A percentile compares a stretch with the other conserved stretches of the same genome.
Conservation (phyloP, 176 grass and related monocot species). For the maize (Zea mays) region Zm-B73-REFERENCE-NAM-5.0 NC_050102.1:2240501-2241000, state of each 20-base stretch:
- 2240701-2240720: neutral
- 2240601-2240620: neutral
- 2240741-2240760: no score
- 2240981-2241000: neutral
- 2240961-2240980: neutral
- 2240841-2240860: neutral
- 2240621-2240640: no score
- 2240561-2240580: neutral
- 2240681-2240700: no score
- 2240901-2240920: neutral
- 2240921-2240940: neutral
- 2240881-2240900: neutral
- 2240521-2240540: no score
- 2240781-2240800: conserved; percentile 18
- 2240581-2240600: neutral
- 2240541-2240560: neutral
- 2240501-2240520: no score
- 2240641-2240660: no score
- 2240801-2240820: neutral
- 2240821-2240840: neutral
- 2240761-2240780: neutral
- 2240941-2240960: neutral
- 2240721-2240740: neutral
- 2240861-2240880: neutral
- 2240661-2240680: no score